Base-by-base conservation (phyloP, 352 stramenopile species). In the Globisporangium mamillatum region DNA sequence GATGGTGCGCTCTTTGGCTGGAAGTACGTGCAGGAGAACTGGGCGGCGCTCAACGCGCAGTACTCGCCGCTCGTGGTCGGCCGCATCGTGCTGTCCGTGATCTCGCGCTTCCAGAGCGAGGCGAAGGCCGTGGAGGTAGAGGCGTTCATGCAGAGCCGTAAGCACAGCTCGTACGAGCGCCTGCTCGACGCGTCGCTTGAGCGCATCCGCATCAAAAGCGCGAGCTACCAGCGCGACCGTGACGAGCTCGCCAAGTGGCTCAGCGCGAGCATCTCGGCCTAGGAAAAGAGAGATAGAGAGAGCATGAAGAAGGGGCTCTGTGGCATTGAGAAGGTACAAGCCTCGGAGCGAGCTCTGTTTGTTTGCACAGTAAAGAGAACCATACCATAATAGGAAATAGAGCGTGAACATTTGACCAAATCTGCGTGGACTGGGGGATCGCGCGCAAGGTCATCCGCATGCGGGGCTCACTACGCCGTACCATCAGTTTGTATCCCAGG, bases 11-110 rank as follows among this genome's bases (percentile, higher is more conserved):
- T 69, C 25, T 75, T 84, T 25, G 77, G 82, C 27, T 95, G 88
- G 89, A 44, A 84, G 61, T 95, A 94, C 67, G 72, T 96, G 50
- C 75, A 91, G 71, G 69, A 84, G 14, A 67, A 95, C 72, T 93
- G 89, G 83, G 62, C 41, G 6, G 71, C 76, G 53, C 74, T 96
- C 57, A 91, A 84, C 46, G 81, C 77, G 52, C 77, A 87, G 73
- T 93, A 90, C 72, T 73, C 75, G 36, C 80, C 79, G 16, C 54
- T 80, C 27, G 82, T 90, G 25, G 75, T 94, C 5, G 87, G 85
- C 9, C 84, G 84, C 69, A 91, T 94, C 63, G 75, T 93, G 34
- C 74, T 89, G 58, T 63, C 85, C 4, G 75, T 84, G 16, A 75
- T 91, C 24, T 72, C 77, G 36, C 78, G 75, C 44, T 93, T 94